These are phyloP conservation scores for Tolypocladium sp. DNA, from an alignment of 2,329 filamentous ascomycete genomes.

Conservation along the genomic window DNA sequence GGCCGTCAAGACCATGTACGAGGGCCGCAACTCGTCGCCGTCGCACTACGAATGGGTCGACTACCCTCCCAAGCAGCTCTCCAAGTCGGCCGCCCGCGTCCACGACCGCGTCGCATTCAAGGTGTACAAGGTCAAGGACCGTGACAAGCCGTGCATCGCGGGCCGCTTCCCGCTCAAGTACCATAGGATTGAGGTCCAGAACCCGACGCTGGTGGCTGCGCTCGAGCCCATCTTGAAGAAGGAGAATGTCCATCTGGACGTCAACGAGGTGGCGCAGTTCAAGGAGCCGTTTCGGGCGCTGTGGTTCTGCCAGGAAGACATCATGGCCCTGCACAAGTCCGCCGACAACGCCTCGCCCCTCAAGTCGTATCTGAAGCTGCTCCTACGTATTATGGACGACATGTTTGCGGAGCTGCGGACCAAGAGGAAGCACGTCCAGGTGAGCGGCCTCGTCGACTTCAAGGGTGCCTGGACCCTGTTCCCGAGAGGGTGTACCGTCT, in stretches of 20 bases:
- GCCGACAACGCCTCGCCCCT: slow-evolving; percentile 17
- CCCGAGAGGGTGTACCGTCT: slow-evolving; percentile 26
- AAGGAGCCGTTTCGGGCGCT: slow-evolving; percentile 28
- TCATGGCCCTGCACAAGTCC: slow-evolving; percentile 20
- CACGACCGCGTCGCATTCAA: slow-evolving; percentile 33
- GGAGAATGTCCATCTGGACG: slow-evolving; percentile 29
- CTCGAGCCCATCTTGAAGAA: slow-evolving; percentile 33
- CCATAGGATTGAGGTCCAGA: slow-evolving; percentile 32
- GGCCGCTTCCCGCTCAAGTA: slow-evolving; percentile 29
- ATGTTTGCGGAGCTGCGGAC: slow-evolving; percentile 29
- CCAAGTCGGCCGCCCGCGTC: slow-evolving; percentile 23
- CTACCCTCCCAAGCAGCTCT: slow-evolving; percentile 31
- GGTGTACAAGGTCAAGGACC: slow-evolving; percentile 36
- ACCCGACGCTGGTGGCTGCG: slow-evolving; percentile 27
- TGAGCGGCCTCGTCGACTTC: slow-evolving; percentile 29
- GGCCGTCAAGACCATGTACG: slow-evolving; percentile 29
- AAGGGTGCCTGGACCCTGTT: slow-evolving; percentile 35
- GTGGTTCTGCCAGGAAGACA: slow-evolving; percentile 35
- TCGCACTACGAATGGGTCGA: slow-evolving; percentile 26
- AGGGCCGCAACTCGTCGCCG: slow-evolving; percentile 17
- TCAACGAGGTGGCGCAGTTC: slow-evolving; percentile 26
- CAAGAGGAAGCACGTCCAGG: slow-evolving; percentile 25
- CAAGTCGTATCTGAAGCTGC: slow-evolving; percentile 27
- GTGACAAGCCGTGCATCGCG: slow-evolving; percentile 26
- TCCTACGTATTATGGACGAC: slow-evolving; percentile 31